Evolutionary conservation across 768 basidiomycete species (phyloP).

Genomic region (Rhizopogon vesiculosus): DNA sequence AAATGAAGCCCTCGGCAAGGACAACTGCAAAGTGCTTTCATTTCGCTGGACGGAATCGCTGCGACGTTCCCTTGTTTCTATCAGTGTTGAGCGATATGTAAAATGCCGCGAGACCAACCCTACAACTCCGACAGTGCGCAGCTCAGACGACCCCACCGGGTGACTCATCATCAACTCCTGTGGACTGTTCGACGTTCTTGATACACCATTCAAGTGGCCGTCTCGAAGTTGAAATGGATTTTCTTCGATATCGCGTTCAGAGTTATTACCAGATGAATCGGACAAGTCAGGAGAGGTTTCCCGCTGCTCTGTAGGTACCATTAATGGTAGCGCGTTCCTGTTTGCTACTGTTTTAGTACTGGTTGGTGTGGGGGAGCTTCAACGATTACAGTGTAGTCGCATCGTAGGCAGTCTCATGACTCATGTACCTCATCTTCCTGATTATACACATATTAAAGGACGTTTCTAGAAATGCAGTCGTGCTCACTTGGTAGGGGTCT

Average conservation of each 20-base stretch:
- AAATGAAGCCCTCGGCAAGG: not conserved
- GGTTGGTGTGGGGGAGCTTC: not conserved
- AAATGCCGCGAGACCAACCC: not conserved
- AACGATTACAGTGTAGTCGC: conserved; percentile 5
- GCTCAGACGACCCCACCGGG: not conserved
- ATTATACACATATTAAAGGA: not conserved
- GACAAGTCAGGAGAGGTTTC: not conserved
- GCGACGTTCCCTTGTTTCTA: not conserved
- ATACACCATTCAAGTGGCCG: not conserved
- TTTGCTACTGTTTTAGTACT: not conserved
- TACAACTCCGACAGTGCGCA: not conserved
- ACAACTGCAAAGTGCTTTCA: not conserved
- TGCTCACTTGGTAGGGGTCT: conserved; percentile 19
- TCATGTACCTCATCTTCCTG: not conserved
- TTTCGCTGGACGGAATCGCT: not conserved
- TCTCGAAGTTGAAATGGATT: not conserved
- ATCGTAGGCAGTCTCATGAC: not conserved
- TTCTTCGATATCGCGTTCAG: not conserved
- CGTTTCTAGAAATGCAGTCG: not conserved
- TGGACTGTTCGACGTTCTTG: not conserved
- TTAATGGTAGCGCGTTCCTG: conserved; percentile 1
- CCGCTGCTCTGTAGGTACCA: not conserved
- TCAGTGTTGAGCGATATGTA: conserved; percentile 14
- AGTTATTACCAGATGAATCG: not conserved
- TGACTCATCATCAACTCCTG: not conserved